phyloP scores from a whole-genome alignment of 192 early-diverging fungal genomes.

The Coemansia sp. region DNA sequence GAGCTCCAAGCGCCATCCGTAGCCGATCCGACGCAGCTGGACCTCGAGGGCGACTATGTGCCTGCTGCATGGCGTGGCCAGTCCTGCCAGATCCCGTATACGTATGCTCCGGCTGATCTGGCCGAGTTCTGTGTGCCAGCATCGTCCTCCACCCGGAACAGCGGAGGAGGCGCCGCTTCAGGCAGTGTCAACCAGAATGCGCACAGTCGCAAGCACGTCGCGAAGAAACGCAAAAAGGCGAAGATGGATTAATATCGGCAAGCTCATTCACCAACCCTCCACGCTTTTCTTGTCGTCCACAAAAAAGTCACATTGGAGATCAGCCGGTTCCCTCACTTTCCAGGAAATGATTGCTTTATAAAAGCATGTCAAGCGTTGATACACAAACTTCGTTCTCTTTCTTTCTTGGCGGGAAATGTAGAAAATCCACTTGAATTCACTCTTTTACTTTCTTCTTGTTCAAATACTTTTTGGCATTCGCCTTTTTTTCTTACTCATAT shows the following conservation, averaged over 20 bases:
- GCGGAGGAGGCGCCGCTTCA: not conserved
- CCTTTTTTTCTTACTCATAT: not conserved
- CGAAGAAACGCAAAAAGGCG: conserved; percentile 17
- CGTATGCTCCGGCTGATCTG: conserved; percentile 41
- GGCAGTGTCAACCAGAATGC: conserved; percentile 8
- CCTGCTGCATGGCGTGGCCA: conserved; percentile 31
- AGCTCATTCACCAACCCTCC: not conserved
- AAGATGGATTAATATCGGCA: conserved; percentile 2
- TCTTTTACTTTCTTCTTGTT: conserved; percentile 5
- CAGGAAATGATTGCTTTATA: no score
- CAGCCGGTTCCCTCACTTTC: no score
- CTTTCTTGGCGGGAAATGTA: not conserved
- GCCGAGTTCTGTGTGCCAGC: conserved; percentile 5
- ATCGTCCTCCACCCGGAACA: conserved; percentile 6
- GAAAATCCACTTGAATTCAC: conserved; percentile 5
- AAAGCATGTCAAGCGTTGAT: no score
- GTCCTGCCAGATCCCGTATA: conserved; percentile 35
- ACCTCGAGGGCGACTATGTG: conserved; percentile 41
- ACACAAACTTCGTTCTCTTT: not conserved
- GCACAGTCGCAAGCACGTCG: conserved; percentile 17
- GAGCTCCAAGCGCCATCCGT: conserved; percentile 16
- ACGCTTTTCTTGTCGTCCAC: not conserved
- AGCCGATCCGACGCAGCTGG: conserved; percentile 7
- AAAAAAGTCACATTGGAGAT: no score
- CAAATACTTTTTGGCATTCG: not conserved